Percentiles rank a stretch among this genome's conserved stretches.
Evolutionary conservation across 2,329 filamentous ascomycete genomes (phyloP).

Genomic region (Hysterium pulicare): DNA sequence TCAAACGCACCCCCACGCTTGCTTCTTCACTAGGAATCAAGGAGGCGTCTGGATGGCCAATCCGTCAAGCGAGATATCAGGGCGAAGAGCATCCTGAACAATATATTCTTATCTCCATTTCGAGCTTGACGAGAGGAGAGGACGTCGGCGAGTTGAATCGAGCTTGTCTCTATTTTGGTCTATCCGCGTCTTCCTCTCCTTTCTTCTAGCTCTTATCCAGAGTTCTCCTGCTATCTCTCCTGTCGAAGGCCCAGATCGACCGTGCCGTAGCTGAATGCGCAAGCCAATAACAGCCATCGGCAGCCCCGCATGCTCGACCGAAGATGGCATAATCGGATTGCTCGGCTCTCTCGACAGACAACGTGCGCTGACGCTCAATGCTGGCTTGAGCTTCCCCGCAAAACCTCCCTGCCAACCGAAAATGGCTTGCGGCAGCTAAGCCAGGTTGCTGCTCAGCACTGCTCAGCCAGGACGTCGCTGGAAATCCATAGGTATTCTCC

Average conservation of each 20-base stretch:
- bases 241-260: background rate
- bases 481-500: no score
- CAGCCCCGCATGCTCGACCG: constrained; percentile 2
- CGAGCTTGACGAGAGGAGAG: constrained; percentile 4
- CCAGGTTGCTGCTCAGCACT: background rate
- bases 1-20: constrained; percentile 24
- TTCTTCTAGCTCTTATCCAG: background rate
- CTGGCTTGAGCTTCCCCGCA: constrained; percentile 4
- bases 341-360: background rate
- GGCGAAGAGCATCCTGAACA: constrained; percentile 6
- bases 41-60: background rate
- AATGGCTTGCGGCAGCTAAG: constrained; percentile 4
- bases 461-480: no score
- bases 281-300: constrained; percentile 3
- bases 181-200: constrained; percentile 1
- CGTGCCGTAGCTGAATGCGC: background rate
- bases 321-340: background rate
- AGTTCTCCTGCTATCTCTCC: background rate
- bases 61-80: constrained; percentile 2
- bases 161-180: background rate
- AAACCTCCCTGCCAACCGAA: constrained; percentile 2
- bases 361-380: background rate
- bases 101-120: constrained; percentile 19
- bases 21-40: constrained; percentile 11
- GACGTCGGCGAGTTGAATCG: no score